phyloP scores from a whole-genome alignment of 495 filamentous ascomycete genomes.

The Platismatia glauca region DNA sequence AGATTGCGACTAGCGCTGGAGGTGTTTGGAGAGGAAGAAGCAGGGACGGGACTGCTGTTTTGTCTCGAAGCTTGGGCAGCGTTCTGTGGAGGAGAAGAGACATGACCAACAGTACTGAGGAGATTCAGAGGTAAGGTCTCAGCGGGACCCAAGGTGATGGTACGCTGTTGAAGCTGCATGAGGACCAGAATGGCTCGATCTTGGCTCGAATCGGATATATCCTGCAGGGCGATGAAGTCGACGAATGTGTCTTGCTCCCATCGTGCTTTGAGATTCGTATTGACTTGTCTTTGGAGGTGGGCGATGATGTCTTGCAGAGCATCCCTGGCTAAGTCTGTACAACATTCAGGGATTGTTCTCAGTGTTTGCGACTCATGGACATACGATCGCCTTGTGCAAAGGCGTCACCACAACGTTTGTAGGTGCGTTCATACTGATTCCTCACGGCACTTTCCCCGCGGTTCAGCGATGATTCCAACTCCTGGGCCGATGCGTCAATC shows the following conservation, averaged over 20 bases:
- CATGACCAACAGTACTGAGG: neutral
- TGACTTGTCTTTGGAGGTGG: constrained; percentile 35
- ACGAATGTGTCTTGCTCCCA: constrained; percentile 29
- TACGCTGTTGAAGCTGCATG: constrained; percentile 22
- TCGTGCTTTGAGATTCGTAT: constrained; percentile 35
- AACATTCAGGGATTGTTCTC: neutral
- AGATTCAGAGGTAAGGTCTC: constrained; percentile 8
- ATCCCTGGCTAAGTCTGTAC: constrained; percentile 26
- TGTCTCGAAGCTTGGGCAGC: neutral
- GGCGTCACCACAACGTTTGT: constrained; percentile 26
- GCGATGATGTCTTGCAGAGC: constrained; percentile 40
- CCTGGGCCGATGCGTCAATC: constrained; percentile 15
- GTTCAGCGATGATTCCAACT: constrained; percentile 31
- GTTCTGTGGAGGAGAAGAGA: neutral
- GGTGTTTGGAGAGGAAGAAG: neutral
- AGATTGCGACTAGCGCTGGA: neutral
- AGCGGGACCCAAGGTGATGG: constrained; percentile 18
- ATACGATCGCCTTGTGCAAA: constrained; percentile 36
- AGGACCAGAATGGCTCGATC: constrained; percentile 21
- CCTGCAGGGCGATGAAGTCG: constrained; percentile 34
- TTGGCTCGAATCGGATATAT: constrained; percentile 21
- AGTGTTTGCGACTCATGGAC: neutral
- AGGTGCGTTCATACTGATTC: constrained; percentile 28
- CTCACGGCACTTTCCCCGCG: constrained; percentile 28
- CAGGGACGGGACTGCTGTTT: neutral